Conservation (phyloP, 164 flowering plant genomes). For the Aristolochia californica region DNA sequence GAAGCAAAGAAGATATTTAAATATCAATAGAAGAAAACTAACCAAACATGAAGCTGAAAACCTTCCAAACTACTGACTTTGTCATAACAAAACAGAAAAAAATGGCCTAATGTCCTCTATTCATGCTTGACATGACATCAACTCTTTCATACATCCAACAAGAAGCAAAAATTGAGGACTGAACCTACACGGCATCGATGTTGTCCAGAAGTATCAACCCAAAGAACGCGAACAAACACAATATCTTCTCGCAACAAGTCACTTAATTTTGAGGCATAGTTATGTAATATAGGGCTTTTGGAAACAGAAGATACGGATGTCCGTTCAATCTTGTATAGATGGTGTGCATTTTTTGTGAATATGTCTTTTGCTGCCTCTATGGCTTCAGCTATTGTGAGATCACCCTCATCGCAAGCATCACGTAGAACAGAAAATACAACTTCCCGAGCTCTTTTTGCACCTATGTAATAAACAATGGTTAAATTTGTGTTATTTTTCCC, state of each 20-base stretch:
- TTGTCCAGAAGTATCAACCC: conserved; percentile 92
- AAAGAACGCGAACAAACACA: conserved; percentile 58
- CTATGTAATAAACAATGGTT: conserved; percentile 20
- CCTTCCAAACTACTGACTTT: too few relatives aligned
- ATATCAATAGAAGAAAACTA: too few relatives aligned
- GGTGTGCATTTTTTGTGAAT: conserved; percentile 47
- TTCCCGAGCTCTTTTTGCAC: conserved; percentile 82
- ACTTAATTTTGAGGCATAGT: conserved; percentile 8
- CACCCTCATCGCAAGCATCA: conserved; percentile 78
- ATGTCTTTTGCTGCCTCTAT: conserved; percentile 70
- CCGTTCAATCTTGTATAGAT: conserved; percentile 49
- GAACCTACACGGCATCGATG: conserved; percentile 83
- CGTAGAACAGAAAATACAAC: conserved; percentile 60
- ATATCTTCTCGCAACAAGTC: conserved; percentile 16
- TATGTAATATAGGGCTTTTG: conserved; percentile 13
- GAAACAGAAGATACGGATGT: conserved; percentile 5
- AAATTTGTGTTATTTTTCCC: too few relatives aligned
- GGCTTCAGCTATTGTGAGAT: conserved; percentile 74
- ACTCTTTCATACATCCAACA: background rate
- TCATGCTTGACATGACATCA: too few relatives aligned
- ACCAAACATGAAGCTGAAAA: too few relatives aligned
- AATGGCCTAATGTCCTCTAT: too few relatives aligned
- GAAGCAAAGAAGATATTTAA: too few relatives aligned
- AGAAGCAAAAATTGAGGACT: background rate
- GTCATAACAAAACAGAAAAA: too few relatives aligned